Percentiles rank a stretch among this genome's conserved stretches.
phyloP scores from a whole-genome alignment of 441 rosid genomes.

The Pelargonium cotyledonis region DNA sequence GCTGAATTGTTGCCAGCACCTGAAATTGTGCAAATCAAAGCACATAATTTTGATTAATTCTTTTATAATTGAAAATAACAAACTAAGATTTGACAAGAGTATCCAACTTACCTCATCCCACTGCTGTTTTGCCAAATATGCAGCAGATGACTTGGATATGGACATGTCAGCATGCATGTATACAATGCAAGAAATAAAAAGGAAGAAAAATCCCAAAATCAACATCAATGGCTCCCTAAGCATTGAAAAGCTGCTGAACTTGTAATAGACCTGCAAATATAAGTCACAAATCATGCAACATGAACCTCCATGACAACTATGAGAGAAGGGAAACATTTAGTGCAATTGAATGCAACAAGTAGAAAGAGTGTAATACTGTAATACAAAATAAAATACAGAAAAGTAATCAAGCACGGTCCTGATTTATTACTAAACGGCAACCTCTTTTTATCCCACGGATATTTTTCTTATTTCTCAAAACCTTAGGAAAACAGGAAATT shows the following conservation, averaged over 20 bases:
- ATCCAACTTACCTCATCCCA: slow-evolving; percentile 73
- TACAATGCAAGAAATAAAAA: slow-evolving; percentile 64
- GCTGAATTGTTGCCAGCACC: slow-evolving; percentile 74
- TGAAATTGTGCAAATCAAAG: slow-evolving; percentile 27
- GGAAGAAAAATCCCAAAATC: slow-evolving; percentile 62
- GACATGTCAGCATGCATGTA: slow-evolving; percentile 75
- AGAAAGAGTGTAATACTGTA: background rate
- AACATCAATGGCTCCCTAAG: slow-evolving; percentile 88
- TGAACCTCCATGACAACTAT: no score
- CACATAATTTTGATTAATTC: background rate
- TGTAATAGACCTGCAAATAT: slow-evolving; percentile 66
- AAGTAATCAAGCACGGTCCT: background rate
- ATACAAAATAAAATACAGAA: background rate
- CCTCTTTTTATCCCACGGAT: background rate
- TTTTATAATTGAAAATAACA: background rate
- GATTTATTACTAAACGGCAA: background rate
- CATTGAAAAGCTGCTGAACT: slow-evolving; percentile 70
- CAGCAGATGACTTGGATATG: slow-evolving; percentile 84
- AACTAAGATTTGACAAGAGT: background rate
- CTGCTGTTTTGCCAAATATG: slow-evolving; percentile 82
- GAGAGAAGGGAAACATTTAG: no score
- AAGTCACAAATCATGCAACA: background rate
- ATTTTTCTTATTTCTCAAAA: background rate
- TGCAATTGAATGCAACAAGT: background rate
- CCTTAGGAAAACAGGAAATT: background rate